Evolutionary conservation across 1,139 yeast genomes (phyloP).

Genomic region (Kurtzmaniella natalensis): DNA sequence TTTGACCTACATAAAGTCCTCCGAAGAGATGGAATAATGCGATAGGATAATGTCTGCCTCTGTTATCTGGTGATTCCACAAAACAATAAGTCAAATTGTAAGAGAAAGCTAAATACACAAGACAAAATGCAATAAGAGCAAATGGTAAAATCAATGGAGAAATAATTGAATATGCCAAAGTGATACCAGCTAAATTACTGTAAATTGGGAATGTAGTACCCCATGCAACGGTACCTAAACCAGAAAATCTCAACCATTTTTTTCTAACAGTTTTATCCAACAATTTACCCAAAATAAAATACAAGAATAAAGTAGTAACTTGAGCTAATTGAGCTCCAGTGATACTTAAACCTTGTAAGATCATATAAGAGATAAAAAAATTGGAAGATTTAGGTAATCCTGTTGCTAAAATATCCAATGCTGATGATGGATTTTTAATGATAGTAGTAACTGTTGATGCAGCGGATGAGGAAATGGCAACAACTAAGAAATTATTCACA

Average conservation of each 20-base stretch:
- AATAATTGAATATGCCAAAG: slow-evolving; percentile 75
- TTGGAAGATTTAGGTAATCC: slow-evolving; percentile 88
- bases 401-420: slow-evolving; percentile 64
- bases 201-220: slow-evolving; percentile 87
- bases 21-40: slow-evolving; percentile 86
- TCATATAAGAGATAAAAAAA: slow-evolving; percentile 68
- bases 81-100: slow-evolving; percentile 76
- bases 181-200: slow-evolving; percentile 77
- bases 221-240: slow-evolving; percentile 66
- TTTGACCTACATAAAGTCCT: slow-evolving; percentile 83
- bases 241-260: slow-evolving; percentile 70
- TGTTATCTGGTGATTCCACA: slow-evolving; percentile 57
- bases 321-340: slow-evolving; percentile 81
- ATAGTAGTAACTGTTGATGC: slow-evolving; percentile 69
- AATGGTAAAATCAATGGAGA: slow-evolving; percentile 72
- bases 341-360: slow-evolving; percentile 79
- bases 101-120: slow-evolving; percentile 73
- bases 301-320: slow-evolving; percentile 65
- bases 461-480: slow-evolving; percentile 70
- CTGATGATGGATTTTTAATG: slow-evolving; percentile 57
- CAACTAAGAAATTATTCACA: slow-evolving; percentile 65
- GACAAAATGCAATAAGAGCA: slow-evolving; percentile 60
- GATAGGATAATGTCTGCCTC: slow-evolving; percentile 84
- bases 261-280: slow-evolving; percentile 84
- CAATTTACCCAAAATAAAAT: slow-evolving; percentile 61